These are phyloP conservation scores for Phytophthora colocasiae DNA, from an alignment of 352 stramenopile genomes.

Conservation along the genomic window DNA sequence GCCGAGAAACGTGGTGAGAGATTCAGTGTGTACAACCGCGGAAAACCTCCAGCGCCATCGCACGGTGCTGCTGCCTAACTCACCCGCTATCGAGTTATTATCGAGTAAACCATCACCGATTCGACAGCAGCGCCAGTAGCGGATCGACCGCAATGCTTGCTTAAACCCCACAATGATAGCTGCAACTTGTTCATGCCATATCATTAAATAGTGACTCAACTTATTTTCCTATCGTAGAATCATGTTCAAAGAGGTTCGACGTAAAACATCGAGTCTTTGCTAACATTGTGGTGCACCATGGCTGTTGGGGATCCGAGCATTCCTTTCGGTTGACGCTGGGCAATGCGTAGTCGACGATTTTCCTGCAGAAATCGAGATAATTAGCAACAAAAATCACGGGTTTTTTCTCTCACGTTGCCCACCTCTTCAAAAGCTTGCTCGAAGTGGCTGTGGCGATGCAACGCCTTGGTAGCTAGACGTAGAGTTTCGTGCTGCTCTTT, in stretches of 20 bases:
- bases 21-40: constrained; percentile 1
- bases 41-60: not conserved
- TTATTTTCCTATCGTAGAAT: too few relatives aligned
- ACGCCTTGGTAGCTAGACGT: constrained; percentile 52
- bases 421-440: constrained; percentile 48
- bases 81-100: too few relatives aligned
- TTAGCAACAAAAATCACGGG: constrained; percentile 5
- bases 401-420: not conserved
- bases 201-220: too few relatives aligned
- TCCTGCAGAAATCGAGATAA: constrained; percentile 27
- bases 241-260: constrained; percentile 26
- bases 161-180: too few relatives aligned
- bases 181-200: too few relatives aligned
- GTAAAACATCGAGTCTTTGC: constrained; percentile 74
- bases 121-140: too few relatives aligned
- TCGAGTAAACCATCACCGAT: too few relatives aligned
- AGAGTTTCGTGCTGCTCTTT: constrained; percentile 45
- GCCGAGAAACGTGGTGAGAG: not conserved
- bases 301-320: constrained; percentile 37
- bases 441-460: constrained; percentile 56
- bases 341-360: constrained; percentile 38
- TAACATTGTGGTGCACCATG: constrained; percentile 47
- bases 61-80: too few relatives aligned
- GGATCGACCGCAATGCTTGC: too few relatives aligned
- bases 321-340: constrained; percentile 51